Evolutionary conservation across 345 rosid species (phyloP), one percentile per base, ranked within the genome.

Genomic region (Isatis tinctoria): DNA sequence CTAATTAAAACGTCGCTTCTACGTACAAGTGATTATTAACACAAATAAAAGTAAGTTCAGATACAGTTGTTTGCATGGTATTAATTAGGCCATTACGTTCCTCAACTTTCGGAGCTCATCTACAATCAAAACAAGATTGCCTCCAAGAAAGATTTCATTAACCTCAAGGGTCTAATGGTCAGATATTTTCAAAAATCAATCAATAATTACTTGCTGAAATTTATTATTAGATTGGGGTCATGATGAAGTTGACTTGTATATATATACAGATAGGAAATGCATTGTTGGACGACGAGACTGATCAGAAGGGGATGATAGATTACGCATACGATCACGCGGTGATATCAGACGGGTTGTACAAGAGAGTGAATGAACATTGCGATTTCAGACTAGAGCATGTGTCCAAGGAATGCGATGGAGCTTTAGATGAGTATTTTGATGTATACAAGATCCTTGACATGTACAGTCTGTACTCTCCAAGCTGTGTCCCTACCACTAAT

Each of bases 261-360:
- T 58, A 52, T 59, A 61, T 56, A 71, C 86, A 92, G 97, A 70
- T 92, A 20, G 96, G 97, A 30, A 92, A 92, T 60, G 83, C 97
- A 2, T 67, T 86, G 65, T 13, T 92, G 73, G 97, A 92, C 32
- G 96, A 92, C 8, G 94, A 85, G 61, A 87, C 90, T 0, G 94
- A 92, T 74, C 89, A 87, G 9, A 79, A 10, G 17, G 97, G 96
- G 4, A 92, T 92, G 96, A 79, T 90, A 7, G 92, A 88, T 43
- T 92, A 87, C 32, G 96, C 97, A 1, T 90, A 87, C 86, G 94
- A 77, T 61, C 97, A 92, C 20, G 97, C 96, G 2, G 96, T 92
- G 53, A 82, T 92, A 64, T 92, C 97, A 16, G 97, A 92, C 20
- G 24, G 11, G n/a, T 44, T 92, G 22, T 87, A 87, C 77, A 3